Evolutionary conservation across 805 yeast species (phyloP).

Genomic region (Starmerella gropengiesseri): DNA sequence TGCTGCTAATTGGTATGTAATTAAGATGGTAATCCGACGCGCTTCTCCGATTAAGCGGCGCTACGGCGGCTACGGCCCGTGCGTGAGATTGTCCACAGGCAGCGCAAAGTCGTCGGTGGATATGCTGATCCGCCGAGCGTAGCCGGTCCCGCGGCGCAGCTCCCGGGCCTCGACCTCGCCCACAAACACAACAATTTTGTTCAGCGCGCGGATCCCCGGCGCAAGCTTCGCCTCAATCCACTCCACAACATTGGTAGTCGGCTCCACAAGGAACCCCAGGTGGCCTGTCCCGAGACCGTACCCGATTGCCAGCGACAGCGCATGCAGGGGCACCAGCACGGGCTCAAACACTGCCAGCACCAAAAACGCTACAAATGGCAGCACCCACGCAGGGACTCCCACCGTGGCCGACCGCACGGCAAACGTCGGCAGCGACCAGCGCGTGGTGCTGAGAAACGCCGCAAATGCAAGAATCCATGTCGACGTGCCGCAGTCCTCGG

Average conservation of each 20-base stretch:
- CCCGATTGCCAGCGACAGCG: conserved; percentile 57
- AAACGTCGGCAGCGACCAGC: conserved; percentile 37
- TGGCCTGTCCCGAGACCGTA: conserved; percentile 45
- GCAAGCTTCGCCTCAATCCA: conserved; percentile 51
- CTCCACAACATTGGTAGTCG: conserved; percentile 46
- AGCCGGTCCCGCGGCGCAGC: conserved; percentile 27
- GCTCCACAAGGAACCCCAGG: conserved; percentile 46
- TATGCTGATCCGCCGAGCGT: conserved; percentile 3
- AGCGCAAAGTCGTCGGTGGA: conserved; percentile 13
- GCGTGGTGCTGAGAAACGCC: conserved; percentile 14
- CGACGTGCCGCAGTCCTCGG: conserved; percentile 14
- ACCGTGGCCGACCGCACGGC: conserved; percentile 26
- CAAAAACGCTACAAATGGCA: conserved; percentile 5
- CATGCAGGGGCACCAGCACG: conserved; percentile 49
- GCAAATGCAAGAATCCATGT: conserved; percentile 27
- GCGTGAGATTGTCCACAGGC: conserved; percentile 11
- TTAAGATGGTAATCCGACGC: no score
- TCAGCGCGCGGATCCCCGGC: conserved; percentile 42
- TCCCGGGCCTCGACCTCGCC: conserved; percentile 50
- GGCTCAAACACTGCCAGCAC: conserved; percentile 1
- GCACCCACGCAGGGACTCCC: conserved; percentile 13
- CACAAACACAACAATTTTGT: conserved; percentile 44
- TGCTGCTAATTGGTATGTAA: no score
- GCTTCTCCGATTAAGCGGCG: no score
- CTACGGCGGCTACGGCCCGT: conserved; percentile 4